Evolutionary conservation across 371 early-diverging fungal genomes (phyloP).

Genomic region (Haplosporangium sp.): DNA sequence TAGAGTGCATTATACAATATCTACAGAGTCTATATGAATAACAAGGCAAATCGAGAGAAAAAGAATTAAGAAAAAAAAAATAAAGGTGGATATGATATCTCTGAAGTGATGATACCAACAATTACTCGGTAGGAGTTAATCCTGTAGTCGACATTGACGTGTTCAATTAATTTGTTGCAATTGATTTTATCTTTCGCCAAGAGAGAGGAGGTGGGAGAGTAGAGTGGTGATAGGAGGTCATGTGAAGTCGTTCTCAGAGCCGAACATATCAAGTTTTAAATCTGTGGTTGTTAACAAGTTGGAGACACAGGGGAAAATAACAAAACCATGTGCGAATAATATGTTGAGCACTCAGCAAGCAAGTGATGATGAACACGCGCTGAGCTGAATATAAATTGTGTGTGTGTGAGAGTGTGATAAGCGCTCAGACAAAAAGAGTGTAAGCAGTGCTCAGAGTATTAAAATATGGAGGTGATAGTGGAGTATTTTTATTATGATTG

Average conservation of each 20-base stretch:
- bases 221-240: no score
- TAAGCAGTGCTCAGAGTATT: not conserved
- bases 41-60: not conserved
- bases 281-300: not conserved
- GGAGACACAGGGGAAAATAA: not conserved
- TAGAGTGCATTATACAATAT: constrained; percentile 12
- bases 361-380: constrained; percentile 5
- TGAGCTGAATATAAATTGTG: not conserved
- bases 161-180: no score
- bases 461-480: not conserved
- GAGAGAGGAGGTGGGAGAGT: no score
- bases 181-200: no score
- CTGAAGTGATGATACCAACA: no score
- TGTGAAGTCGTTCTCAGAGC: no score
- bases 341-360: not conserved
- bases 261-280: no score
- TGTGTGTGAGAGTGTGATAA: not conserved
- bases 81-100: no score
- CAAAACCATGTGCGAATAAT: constrained; percentile 8
- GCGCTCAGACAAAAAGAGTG: not conserved
- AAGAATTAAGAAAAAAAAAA: no score
- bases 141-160: no score
- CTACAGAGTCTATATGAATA: not conserved
- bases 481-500: not conserved
- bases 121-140: no score